Conservation (phyloP, 2,329 filamentous ascomycete species). For the Scytalidium sp. region DNA sequence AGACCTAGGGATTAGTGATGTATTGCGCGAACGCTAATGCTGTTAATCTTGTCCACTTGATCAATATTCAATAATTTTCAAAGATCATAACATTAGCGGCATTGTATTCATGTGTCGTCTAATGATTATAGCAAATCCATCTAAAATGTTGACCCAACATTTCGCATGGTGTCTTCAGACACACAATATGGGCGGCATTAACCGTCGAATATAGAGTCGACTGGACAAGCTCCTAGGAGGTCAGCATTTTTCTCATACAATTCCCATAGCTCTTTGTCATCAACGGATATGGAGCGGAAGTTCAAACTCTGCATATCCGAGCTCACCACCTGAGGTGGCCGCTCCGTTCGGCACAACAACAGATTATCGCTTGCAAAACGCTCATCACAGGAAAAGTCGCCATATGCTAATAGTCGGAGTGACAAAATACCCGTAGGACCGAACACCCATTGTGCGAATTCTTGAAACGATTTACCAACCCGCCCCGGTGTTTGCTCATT, state of each 20-base stretch:
- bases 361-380: slow-evolving; percentile 1
- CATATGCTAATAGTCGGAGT: background rate
- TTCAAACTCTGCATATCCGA: background rate
- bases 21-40: too few relatives aligned
- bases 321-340: background rate
- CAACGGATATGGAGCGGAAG: background rate
- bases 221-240: background rate
- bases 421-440: slow-evolving; percentile 1
- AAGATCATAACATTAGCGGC: too few relatives aligned
- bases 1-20: slow-evolving; percentile 2
- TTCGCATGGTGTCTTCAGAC: background rate
- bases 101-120: too few relatives aligned
- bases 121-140: too few relatives aligned
- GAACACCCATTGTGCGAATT: slow-evolving; percentile 2
- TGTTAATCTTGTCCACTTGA: too few relatives aligned
- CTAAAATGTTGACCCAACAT: too few relatives aligned
- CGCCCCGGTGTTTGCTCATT: too few relatives aligned
- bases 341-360: background rate
- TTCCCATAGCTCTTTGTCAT: background rate
- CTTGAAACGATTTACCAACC: too few relatives aligned
- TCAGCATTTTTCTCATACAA: background rate
- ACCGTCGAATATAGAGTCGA: background rate
- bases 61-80: too few relatives aligned
- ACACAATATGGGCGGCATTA: too few relatives aligned
- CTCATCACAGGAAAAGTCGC: slow-evolving; percentile 4